Evolutionary conservation across 2,329 filamentous ascomycete genomes (phyloP), one percentile per base, ranked within the genome.

Genomic region (Coleophoma eucalyptorum): DNA sequence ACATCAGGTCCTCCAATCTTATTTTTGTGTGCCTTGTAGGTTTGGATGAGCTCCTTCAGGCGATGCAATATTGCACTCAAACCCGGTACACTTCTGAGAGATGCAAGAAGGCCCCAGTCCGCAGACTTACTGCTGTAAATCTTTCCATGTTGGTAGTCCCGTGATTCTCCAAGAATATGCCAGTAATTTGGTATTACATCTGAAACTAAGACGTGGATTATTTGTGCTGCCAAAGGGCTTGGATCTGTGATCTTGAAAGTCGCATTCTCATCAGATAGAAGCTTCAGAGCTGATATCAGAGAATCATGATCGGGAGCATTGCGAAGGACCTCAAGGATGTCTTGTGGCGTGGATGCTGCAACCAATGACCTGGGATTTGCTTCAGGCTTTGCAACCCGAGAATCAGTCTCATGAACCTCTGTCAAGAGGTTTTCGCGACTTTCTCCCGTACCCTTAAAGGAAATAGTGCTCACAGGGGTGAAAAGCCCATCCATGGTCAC

Each of bases 151-250:
- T 26, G 65, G 31, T 3, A 63, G 65, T 63, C 53, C 34, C 44
- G 10, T n/a, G 70, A 71, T 51, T 80, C 77, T 35, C 74, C 69
- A 15, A 93, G 63, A 8, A 82, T 62, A 3, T 75, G 65, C 93
- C 94, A 97, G 68, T 93, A 96, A 63, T 92, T 89, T 1, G 89
- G 88, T 7, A 90, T 73, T 21, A 88, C 91, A 32, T 84, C 81
- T 15, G 80, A 84, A 52, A 95, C 83, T 34, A 99, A 71, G 3
- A 81, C 72, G 62, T 91, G 85, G 48, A 93, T 75, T 32, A 97
- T 81, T 59, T 91, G 88, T 18, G 90, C 84, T 50, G 84, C 81
- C 54, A 82, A 72, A 1, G 92, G 84, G 32, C 79, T 79, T 3
- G 90, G 85, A 3, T 73, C 67, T 42, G 76, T 73, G 46, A 93